Evolutionary conservation across 2,329 filamentous ascomycete species (phyloP), one percentile per base, ranked within the genome.

Genomic region (Lomentospora prolificans): DNA sequence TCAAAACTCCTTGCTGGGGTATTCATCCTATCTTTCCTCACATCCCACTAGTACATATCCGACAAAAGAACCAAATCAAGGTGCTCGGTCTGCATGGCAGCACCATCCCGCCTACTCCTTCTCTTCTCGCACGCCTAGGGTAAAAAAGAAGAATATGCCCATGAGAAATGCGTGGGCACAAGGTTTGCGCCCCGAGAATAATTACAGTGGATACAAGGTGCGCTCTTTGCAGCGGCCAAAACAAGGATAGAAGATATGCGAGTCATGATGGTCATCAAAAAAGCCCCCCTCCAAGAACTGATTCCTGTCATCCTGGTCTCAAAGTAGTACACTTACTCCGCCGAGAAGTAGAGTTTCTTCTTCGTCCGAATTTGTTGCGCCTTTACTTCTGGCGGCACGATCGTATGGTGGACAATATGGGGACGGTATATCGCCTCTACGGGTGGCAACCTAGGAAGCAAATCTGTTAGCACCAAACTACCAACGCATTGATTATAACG

Each of bases 381-480:
- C 65, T 87, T 87, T 63, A 86, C 77, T 62, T 89, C 85, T 3
- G 81, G 78, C 8, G 85, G 84, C 51, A 87, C 75, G 50, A 80
- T 79, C 14, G 88, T 92, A 67, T 96, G 91, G 70, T 97, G 92
- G 3, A 96, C 91, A 14, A 96, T 89, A 67, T 96, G 91, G 4
- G 91, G 92, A 51, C 90, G 78, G 67, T 95, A 96, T 14, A 96
- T 86, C 4, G 90, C 90, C 69, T 95, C 90, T 3, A 95, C 89
- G 1, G 89, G 90, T 2, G 87, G 87, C 81, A 91, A 90, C 85
- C 81, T 81, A 48, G 50, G 27, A n/a, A 14, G n/a, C 9, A 22
- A 50, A 10, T 33, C 33, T 2, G 48, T 65, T 59, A 65, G 60
- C 55, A 50, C 9, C 24, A n/a, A 2, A 24, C 36, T 17, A 24